Base-by-base conservation (phyloP, 345 rosid species). In the Theobroma cacao region DNA sequence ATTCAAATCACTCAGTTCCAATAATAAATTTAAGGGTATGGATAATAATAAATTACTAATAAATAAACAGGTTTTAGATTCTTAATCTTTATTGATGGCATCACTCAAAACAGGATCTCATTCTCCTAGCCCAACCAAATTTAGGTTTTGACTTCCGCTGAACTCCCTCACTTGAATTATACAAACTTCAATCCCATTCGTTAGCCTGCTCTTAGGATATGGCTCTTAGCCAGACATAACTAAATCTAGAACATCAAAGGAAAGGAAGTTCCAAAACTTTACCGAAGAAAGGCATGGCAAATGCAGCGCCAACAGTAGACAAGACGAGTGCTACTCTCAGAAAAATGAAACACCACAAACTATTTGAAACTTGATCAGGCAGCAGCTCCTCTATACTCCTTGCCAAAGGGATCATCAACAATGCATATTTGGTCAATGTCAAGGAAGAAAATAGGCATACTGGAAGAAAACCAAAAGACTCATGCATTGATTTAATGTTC, bases 341-440 rank as follows among this genome's bases (percentile, higher is more conserved):
- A 75, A 92, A 87, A 82, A 84, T 43, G 82, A 84, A 92, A 58
- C 94, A 86, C 93, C 90, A 89, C 64, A 79, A 24, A 77, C 75
- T 91, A 75, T 82, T 88, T 9, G 91, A 50, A 69, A 91, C 60
- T 78, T 85, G 60, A 64, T 50, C 63, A 0, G 98, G 99, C 83
- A 95, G 82, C 45, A 95, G 86, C 85, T 95, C 99, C 85, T 95
- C 99, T 82, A 95, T 89, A 80, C 99, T 75, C 82, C 96, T 90
- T 20, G 94, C 98, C 60, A 95, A 82, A 20, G 99, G 99, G 77
- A 88, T 92, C 92, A 95, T 88, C 82, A 95, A 72, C 65, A 95
- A 82, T 36, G 96, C 96, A 80, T 91, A 91, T 72, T 75, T 90
- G 79, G 61, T 73, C 79, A 81, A 48, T 50, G 84, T 88, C 71